Evolutionary conservation across 1,139 yeast genomes (phyloP), one percentile per base, ranked within the genome.

Genomic region (Saccharomyces hybrid): DNA sequence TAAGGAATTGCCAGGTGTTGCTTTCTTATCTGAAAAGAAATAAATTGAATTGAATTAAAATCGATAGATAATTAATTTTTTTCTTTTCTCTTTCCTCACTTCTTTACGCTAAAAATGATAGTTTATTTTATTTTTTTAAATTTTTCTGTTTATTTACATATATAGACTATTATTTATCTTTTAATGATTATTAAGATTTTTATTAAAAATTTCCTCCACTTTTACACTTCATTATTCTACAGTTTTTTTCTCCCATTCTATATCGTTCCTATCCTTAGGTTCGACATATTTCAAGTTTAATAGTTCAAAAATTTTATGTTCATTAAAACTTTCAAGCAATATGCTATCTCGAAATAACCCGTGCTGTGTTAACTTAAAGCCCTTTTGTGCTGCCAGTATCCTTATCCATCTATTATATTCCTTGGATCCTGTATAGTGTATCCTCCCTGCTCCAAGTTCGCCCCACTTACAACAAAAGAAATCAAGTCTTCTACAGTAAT

Each of bases 1-100:
- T 78, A 91, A 91, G 83, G 95, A 81, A 66, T 83, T 91, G 71
- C 98, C 98, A 66, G 98, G 98, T 83, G 97, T 91, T 64, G 83
- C 80, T 72, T 95, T 93, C 74, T 84, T 90, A 68, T 83, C 95
- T 65, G 83, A 79, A 75, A 87, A 86, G 76, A 69, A 78, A 67
- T 61, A 61, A 57, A 54, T 52, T 52, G 42, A 54, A 47, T 38
- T 16, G 24, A 38, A 38, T 11, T 38, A 19, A 16, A 38, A 38
- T 38, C 44, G 44, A 38, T 38, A 16, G 24, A 38, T 21, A 21
- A 21, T 38, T 9, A 38, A 16, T 34, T 34, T 34, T 38, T 38
- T 19, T 38, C 44, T 38, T 38, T 38, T 38, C 44, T 38, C 24
- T 38, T 38, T 38, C 44, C 44, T 16, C 44, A 38, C 19, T 19